Evolutionary conservation across 78 protist genomes (phyloP).

Genomic region (Dictyostelium purpureum): DNA sequence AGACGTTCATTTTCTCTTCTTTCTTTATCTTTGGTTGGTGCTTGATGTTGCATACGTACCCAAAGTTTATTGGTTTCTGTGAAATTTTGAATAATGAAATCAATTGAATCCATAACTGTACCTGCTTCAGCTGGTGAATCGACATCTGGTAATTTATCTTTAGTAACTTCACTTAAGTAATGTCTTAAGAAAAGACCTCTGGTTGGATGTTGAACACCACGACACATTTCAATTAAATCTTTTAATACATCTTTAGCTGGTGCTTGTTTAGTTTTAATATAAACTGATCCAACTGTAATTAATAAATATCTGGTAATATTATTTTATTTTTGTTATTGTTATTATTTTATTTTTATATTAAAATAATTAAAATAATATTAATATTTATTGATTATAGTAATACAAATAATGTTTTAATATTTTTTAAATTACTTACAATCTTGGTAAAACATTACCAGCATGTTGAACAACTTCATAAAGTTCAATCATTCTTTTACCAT

Average conservation of each 20-base stretch:
- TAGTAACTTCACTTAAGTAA: conserved; percentile 90
- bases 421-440: conserved; percentile 84
- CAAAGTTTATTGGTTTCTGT: conserved; percentile 98
- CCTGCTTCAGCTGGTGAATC: conserved; percentile 50
- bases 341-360: too few species aligned
- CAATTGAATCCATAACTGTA: conserved; percentile 87
- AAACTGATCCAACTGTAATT: conserved; percentile 92
- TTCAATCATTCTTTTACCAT: conserved; percentile 84
- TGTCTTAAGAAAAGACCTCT: conserved; percentile 98
- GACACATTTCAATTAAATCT: conserved; percentile 98
- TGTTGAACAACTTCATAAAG: conserved; percentile 98
- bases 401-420: background rate
- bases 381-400: background rate
- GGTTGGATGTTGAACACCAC: conserved; percentile 99
- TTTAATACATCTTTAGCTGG: conserved; percentile 92
- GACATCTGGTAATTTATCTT: conserved; percentile 94
- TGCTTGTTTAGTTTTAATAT: conserved; percentile 91
- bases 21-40: conserved; percentile 88
- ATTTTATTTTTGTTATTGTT: too few species aligned
- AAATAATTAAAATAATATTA: too few species aligned
- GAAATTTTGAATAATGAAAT: conserved; percentile 95
- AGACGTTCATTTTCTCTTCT: conserved; percentile 93
- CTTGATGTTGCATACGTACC: conserved; percentile 98
- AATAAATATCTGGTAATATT: conserved; percentile 89
- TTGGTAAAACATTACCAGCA: conserved; percentile 97